Evolutionary conservation across 441 rosid genomes (phyloP), one percentile per base, ranked within the genome.

Genomic region (Bocquillonia castaneifolia): DNA sequence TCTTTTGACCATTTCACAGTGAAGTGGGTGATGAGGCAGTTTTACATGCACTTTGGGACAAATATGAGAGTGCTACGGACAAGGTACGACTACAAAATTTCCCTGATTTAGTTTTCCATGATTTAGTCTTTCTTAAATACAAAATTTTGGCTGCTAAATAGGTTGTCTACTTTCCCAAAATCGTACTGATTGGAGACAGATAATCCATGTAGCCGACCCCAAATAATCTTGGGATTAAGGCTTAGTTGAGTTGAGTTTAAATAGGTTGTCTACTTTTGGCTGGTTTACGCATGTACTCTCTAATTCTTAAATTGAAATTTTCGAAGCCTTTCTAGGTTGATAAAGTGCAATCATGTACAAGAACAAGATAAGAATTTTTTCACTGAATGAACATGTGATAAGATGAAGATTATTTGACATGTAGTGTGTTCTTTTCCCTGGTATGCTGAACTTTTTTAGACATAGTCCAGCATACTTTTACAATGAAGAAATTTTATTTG

Each of bases 1-100:
- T 44, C 55, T 20, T 42, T 54, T 53, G 52, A 9, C 18, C 54
- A 31, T 56, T 68, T 75, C 66, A 53, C 79, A 89, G 92, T 72
- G 92, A 84, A 72, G 84, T 55, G 32, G 90, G 89, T 28, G 85
- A 85, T 61, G 92, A 86, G 76, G 87, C 80, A 59, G 73, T 83
- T 76, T 75, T 89, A 67, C 82, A 70, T 67, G 69, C 83, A n/a
- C 75, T 86, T 57, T 89, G 95, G 95, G 82, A 72, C 77, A 85
- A 83, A 75, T 80, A 75, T 59, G 83, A 86, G 66, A 76, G 67
- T 63, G 77, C 79, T 39, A 40, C 17, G 39, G 80, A 86, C 67
- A 82, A 86, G 91, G 88, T 83, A 81, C 57, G 58, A 28, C 28
- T 14, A 45, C n/a, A n/a, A n/a, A n/a, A n/a, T n/a, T n/a, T n/a